phyloP scores from a whole-genome alignment of 495 filamentous ascomycete genomes.

The Extremus antarcticus region DNA sequence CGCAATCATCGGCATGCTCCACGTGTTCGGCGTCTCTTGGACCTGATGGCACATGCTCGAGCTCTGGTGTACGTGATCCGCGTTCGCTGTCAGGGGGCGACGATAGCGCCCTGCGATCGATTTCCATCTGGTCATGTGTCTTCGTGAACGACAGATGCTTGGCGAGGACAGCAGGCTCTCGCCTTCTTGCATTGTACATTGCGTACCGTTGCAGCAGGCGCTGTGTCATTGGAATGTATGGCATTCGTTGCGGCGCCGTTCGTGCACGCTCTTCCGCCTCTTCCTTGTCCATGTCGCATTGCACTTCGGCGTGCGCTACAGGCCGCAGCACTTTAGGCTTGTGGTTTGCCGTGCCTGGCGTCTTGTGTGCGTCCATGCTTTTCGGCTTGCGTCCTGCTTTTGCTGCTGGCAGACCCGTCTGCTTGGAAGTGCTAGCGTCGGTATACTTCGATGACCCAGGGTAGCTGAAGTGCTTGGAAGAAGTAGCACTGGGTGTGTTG shows the following conservation, averaged over 20 bases:
- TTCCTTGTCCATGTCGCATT: conserved; percentile 17
- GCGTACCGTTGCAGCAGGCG: conserved; percentile 12
- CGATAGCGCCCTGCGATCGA: background rate
- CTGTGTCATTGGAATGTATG: conserved; percentile 6
- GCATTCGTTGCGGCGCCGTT: background rate
- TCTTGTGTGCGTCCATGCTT: background rate
- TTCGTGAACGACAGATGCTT: background rate
- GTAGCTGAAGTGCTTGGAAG: conserved; percentile 15
- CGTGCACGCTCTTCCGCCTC: conserved; percentile 1
- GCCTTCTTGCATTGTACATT: conserved; percentile 4
- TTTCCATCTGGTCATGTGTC: conserved; percentile 1
- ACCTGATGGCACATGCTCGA: background rate
- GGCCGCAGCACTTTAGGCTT: no score
- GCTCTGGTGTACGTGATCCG: background rate
- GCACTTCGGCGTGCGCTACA: conserved; percentile 7
- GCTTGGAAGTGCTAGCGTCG: conserved; percentile 22
- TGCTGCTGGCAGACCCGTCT: conserved; percentile 20
- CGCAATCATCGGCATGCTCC: background rate
- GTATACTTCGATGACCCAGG: conserved; percentile 1
- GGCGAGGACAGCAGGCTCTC: background rate
- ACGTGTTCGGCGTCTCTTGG: background rate
- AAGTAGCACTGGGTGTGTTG: conserved; percentile 28
- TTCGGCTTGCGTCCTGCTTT: conserved; percentile 3
- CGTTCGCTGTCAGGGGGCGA: background rate
- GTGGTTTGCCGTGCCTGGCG: conserved; percentile 3